Percentiles rank a stretch among this genome's conserved stretches.
Conservation (phyloP, 768 basidiomycete genomes). For the Auricularia auricula-judae region DNA sequence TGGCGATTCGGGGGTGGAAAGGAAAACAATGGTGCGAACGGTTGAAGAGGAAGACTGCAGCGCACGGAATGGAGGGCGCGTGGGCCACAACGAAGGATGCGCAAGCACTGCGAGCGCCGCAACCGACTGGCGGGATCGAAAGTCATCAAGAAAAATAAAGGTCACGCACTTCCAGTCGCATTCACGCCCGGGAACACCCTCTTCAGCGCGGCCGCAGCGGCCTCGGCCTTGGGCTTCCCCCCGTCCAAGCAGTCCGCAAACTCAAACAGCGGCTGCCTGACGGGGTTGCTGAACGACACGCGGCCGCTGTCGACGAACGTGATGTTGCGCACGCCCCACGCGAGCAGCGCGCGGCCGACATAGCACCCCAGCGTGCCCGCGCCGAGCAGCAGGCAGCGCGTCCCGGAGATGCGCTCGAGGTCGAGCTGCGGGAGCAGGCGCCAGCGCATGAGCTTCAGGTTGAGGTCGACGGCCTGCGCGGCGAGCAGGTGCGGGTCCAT, state of each 20-base stretch:
- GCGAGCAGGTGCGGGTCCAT: slow-evolving; percentile 92
- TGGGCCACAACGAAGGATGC: no score
- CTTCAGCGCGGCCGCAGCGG: slow-evolving; percentile 75
- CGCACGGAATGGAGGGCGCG: no score
- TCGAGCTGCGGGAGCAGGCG: slow-evolving; percentile 83
- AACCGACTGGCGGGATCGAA: no score
- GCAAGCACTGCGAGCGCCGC: no score
- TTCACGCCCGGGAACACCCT: slow-evolving; percentile 82
- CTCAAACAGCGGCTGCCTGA: slow-evolving; percentile 91
- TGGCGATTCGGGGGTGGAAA: not conserved
- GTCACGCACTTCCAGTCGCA: slow-evolving; percentile 34
- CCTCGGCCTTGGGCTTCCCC: slow-evolving; percentile 87
- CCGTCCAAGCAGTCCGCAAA: slow-evolving; percentile 90
- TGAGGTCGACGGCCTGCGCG: slow-evolving; percentile 94
- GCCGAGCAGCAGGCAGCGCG: slow-evolving; percentile 78
- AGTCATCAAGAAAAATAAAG: no score
- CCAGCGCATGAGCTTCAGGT: slow-evolving; percentile 97
- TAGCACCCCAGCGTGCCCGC: slow-evolving; percentile 97
- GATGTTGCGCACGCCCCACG: slow-evolving; percentile 91
- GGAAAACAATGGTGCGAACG: not conserved
- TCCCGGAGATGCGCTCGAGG: slow-evolving; percentile 73
- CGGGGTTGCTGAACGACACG: slow-evolving; percentile 96
- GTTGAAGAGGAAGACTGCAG: no score
- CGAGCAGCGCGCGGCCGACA: slow-evolving; percentile 87
- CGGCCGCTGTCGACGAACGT: slow-evolving; percentile 84